Percentiles rank a stretch among this genome's conserved stretches.
Conservation (phyloP, 2,329 filamentous ascomycete genomes). For the Paecilomyces formosus region DNA sequence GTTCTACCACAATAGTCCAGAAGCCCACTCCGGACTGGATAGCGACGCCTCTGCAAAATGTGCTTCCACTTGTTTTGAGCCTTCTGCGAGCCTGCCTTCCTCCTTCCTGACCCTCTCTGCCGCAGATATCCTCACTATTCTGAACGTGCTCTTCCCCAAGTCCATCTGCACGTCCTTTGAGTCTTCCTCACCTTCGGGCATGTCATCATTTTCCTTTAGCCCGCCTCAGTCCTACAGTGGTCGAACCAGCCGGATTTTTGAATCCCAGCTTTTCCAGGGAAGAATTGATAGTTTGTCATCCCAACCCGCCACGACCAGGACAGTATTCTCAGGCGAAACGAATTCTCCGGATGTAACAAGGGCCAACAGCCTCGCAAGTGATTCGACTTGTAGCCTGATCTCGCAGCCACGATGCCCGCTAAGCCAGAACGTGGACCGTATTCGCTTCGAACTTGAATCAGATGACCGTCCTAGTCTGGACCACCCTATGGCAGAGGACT, state of each 20-base stretch:
- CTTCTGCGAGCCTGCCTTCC: conserved; percentile 14
- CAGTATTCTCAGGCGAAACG: conserved; percentile 23
- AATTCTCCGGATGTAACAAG: conserved; percentile 14
- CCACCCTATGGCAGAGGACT: conserved; percentile 74
- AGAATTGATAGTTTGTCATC: conserved; percentile 18
- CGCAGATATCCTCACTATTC: conserved; percentile 68
- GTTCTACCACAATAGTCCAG: conserved; percentile 11
- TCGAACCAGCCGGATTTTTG: conserved; percentile 12
- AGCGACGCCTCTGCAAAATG: conserved; percentile 31
- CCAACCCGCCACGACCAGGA: conserved; percentile 16
- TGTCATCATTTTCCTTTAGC: conserved; percentile 15
- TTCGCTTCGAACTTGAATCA: conserved; percentile 34
- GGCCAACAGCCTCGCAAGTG: conserved; percentile 7
- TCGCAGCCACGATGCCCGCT: conserved; percentile 16
- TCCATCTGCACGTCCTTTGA: conserved; percentile 17
- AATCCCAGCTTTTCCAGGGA: conserved; percentile 27
- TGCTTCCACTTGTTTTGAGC: conserved; percentile 6
- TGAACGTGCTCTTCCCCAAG: conserved; percentile 72
- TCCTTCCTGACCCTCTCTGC: conserved; percentile 74
- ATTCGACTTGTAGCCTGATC: conserved; percentile 5
- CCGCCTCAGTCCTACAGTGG: conserved; percentile 13
- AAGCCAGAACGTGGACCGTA: conserved; percentile 28
- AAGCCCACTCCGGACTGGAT: background rate
- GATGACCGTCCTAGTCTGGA: conserved; percentile 50
- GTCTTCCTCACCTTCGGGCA: conserved; percentile 17